Conservation (phyloP, 495 filamentous ascomycete genomes). For the Geoglossum glabrum region DNA sequence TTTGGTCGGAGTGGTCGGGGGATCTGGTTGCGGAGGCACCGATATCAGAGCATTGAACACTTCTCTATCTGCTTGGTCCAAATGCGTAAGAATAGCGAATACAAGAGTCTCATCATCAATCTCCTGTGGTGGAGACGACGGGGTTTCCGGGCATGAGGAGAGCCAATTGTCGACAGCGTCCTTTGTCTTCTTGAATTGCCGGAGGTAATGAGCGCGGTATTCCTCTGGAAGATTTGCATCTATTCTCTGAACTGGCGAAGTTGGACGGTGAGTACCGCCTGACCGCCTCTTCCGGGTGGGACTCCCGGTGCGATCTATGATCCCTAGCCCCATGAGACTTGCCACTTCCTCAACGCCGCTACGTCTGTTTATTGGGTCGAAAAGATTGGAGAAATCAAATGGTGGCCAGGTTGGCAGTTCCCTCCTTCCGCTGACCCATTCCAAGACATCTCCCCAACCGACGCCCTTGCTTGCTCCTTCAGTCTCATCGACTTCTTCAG, state of each 20-base stretch:
- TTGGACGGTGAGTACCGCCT: constrained; percentile 13
- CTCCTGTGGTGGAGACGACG: constrained; percentile 55
- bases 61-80: constrained; percentile 51
- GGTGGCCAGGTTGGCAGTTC: constrained; percentile 78
- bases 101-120: constrained; percentile 83
- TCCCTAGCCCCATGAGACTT: not conserved
- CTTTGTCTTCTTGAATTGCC: constrained; percentile 72
- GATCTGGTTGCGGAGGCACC: constrained; percentile 11
- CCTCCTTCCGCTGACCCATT: constrained; percentile 70
- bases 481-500: constrained; percentile 25
- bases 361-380: constrained; percentile 3
- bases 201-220: constrained; percentile 70
- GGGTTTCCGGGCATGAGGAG: constrained; percentile 45
- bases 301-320: constrained; percentile 10
- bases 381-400: constrained; percentile 41
- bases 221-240: constrained; percentile 86
- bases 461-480: constrained; percentile 37
- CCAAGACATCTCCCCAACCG: constrained; percentile 94
- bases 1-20: constrained; percentile 32
- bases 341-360: not conserved
- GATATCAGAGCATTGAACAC: constrained; percentile 58
- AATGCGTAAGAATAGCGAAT: constrained; percentile 80
- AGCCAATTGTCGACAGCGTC: constrained; percentile 75
- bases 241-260: constrained; percentile 54
- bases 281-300: constrained; percentile 21